A percentile compares a stretch with the other conserved stretches of the same genome.
Evolutionary conservation across 2,329 filamentous ascomycete species (phyloP).

Genomic region (Fusarium guadeloupense): DNA sequence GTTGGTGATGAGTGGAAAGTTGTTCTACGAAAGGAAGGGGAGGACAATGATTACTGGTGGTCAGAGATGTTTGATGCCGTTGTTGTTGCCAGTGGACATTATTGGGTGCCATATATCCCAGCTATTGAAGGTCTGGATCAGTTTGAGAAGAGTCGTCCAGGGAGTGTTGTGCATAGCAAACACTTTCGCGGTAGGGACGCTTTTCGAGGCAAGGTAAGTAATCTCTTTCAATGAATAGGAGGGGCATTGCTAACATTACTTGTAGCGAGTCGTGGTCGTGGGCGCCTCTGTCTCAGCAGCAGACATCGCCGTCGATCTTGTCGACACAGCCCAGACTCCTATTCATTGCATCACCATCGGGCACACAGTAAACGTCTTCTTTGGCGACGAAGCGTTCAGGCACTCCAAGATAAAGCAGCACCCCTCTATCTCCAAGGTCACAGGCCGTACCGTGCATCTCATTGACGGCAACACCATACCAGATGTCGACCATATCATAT

Average conservation of each 20-base stretch:
- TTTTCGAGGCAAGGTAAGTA: constrained; percentile 56
- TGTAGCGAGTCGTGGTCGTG: constrained; percentile 66
- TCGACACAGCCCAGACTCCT: constrained; percentile 55
- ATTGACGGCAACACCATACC: constrained; percentile 62
- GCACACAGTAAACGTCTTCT: constrained; percentile 61
- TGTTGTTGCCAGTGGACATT: constrained; percentile 69
- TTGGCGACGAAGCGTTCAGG: constrained; percentile 67
- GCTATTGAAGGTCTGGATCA: constrained; percentile 58
- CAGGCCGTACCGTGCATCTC: constrained; percentile 61
- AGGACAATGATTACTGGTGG: constrained; percentile 67
- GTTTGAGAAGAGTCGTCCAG: constrained; percentile 56
- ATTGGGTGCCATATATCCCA: constrained; percentile 66
- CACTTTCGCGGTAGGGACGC: constrained; percentile 58
- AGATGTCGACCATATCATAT: constrained; percentile 69
- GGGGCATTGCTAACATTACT: neutral
- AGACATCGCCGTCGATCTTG: constrained; percentile 67
- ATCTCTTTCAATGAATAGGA: fast-evolving
- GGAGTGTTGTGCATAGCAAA: constrained; percentile 65
- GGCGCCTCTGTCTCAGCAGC: constrained; percentile 72
- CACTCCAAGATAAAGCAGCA: constrained; percentile 61
- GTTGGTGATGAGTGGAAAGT: constrained; percentile 61
- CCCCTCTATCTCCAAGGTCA: constrained; percentile 59
- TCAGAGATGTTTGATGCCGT: constrained; percentile 69
- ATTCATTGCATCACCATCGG: constrained; percentile 62
- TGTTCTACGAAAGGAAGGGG: constrained; percentile 53